Conservation (phyloP, 2,329 filamentous ascomycete species). For the Talaromyces sp. region DNA sequence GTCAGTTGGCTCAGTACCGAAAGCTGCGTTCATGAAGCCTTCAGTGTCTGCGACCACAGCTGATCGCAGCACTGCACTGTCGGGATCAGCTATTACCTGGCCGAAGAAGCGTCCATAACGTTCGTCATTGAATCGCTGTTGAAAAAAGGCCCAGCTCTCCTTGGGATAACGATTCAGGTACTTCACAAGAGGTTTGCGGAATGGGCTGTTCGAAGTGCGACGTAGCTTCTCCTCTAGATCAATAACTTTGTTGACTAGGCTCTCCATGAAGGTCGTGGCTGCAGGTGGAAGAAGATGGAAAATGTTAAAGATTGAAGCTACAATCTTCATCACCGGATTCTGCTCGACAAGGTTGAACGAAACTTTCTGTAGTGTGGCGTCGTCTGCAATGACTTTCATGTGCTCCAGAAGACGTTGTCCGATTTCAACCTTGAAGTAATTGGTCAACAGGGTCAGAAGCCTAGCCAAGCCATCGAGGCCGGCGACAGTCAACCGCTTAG, state of each 20-base stretch:
- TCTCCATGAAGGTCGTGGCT: slow-evolving; percentile 86
- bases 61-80: slow-evolving; percentile 72
- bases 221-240: slow-evolving; percentile 82
- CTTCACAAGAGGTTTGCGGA: slow-evolving; percentile 83
- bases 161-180: slow-evolving; percentile 92
- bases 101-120: slow-evolving; percentile 88
- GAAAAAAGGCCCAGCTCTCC: slow-evolving; percentile 79
- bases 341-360: slow-evolving; percentile 96
- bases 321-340: slow-evolving; percentile 87
- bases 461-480: slow-evolving; percentile 89
- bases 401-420: slow-evolving; percentile 90
- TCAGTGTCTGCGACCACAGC: slow-evolving; percentile 72
- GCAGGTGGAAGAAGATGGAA: slow-evolving; percentile 93
- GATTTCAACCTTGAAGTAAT: slow-evolving; percentile 99
- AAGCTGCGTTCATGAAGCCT: slow-evolving; percentile 64
- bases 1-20: slow-evolving; percentile 63
- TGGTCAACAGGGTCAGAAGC: slow-evolving; percentile 85
- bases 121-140: slow-evolving; percentile 76
- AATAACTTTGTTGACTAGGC: slow-evolving; percentile 85
- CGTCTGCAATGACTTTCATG: slow-evolving; percentile 84
- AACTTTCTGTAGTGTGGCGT: slow-evolving; percentile 75
- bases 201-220: slow-evolving; percentile 85
- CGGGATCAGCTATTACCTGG: slow-evolving; percentile 74
- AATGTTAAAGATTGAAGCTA: slow-evolving; percentile 91
- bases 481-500: slow-evolving; percentile 82